Evolutionary conservation across 345 rosid species (phyloP), one percentile per base, ranked within the genome.

Genomic region (Microcos paniculata): DNA sequence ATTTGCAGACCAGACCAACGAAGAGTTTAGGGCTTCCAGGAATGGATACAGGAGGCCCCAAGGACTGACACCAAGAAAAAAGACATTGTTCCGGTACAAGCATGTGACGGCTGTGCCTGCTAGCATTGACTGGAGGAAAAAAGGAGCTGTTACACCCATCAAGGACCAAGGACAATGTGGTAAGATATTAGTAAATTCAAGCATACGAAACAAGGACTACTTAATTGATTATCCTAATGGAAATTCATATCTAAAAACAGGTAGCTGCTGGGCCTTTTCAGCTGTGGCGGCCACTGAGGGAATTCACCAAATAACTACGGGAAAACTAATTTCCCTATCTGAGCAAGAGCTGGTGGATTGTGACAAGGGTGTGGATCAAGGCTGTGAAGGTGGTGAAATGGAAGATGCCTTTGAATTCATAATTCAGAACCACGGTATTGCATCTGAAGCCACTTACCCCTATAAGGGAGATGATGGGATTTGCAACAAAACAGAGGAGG

Each of bases 111-210:
- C 12, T 13, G 11, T 51, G 18, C 82, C 82, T 13, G n/a, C 11
- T 46, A 71, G 68, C 33, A 86, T 92, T 79, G 98, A 96, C 75
- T 93, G 98, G 99, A 88, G 96, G 80, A 77, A 83, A 76, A 65
- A 87, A 66, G 98, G 98, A 13, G 97, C 98, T 13, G 98, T 93
- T 28, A 85, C 40, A n/a, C 86, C 26, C 6, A 96, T 92, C 80
- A 93, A 91, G 85, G 94, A 96, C 76, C 98, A 95, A 74, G 94
- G 92, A 53, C 83, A 88, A 75, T 91, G 98, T 33, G 97, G 96
- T 93, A 46, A 80, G 58, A 89, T 3, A 18, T 69, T 18, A 48
- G 33, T 15, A 24, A 66, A 19, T 7, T 68, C 8, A n/a, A 16
- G 57, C 56, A 48, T 46, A 46, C 12, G 18, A 53, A n/a, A 21